These are phyloP conservation scores for Balamuthia mandrillaris DNA, from an alignment of 208 protist genomes.

Conservation along the genomic window DNA sequence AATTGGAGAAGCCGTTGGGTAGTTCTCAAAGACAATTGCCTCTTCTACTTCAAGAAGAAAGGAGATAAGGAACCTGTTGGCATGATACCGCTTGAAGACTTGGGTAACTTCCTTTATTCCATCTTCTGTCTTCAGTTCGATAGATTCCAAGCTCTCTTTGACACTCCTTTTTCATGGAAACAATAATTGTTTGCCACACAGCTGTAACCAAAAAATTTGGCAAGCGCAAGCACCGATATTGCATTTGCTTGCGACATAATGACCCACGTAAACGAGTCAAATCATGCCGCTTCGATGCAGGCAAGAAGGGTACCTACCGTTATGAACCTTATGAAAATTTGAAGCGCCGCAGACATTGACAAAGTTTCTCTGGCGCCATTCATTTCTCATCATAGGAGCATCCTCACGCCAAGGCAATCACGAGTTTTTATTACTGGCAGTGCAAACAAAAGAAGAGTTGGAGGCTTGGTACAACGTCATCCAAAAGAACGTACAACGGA, in stretches of 20 bases:
- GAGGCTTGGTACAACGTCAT: not conserved
- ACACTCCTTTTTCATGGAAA: too few relatives aligned
- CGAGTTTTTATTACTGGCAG: not conserved
- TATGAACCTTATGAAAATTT: not conserved
- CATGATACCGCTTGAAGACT: not conserved
- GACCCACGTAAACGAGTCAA: not conserved
- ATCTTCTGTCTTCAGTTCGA: not conserved
- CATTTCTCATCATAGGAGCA: not conserved
- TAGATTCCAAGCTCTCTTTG: not conserved
- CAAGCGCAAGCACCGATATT: not conserved
- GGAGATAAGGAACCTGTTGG: not conserved
- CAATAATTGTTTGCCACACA: not conserved
- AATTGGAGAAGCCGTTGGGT: not conserved
- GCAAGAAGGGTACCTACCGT: not conserved
- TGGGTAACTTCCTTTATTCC: not conserved
- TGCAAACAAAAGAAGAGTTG: not conserved
- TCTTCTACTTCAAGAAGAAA: constrained; percentile 30
- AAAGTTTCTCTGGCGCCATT: not conserved
- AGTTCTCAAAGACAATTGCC: not conserved
- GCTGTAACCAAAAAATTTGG: not conserved
- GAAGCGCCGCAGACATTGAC: too few relatives aligned
- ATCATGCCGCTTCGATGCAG: not conserved
- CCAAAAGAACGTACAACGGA: constrained; percentile 13
- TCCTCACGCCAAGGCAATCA: not conserved
- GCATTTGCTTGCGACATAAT: not conserved